Evolutionary conservation across 176 grass and related monocot genomes (phyloP), one percentile per base, ranked within the genome.

Genomic region (Pharus latifolius): DNA sequence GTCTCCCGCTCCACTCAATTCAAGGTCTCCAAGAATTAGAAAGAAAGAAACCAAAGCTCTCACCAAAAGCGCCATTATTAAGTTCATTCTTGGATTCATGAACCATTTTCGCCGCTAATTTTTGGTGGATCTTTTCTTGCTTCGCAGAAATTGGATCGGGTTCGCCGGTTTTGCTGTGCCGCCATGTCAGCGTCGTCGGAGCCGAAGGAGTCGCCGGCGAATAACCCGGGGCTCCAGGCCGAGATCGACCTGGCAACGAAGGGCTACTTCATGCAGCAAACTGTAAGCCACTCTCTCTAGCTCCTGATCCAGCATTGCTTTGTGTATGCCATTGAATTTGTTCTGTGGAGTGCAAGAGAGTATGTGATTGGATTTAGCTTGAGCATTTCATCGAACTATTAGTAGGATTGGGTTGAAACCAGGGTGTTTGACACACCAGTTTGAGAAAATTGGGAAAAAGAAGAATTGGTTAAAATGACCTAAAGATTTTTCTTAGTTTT

Each of bases 251-350:
- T 85, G 10, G 86, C 94, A 7, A 98, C 94, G 45, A 93, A 90
- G 35, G 84, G 94, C 37, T 98, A 98, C 81, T 83, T 98, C 84
- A 63, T 98, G 89, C 94, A 98, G 74, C 94, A 98, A 56, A 93
- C 89, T 10, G 94, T 93, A 72, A 79, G 25, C 20, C 19, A 2
- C 4, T 14, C 42, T 69, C 3, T 29, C 20, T 0, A 50, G 25
- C 12, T 19, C 26, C 48, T n/a, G 17, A 35, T 61, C 16, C 2
- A 52, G 1, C 49, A 0, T n/a, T n/a, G n/a, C n/a, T 1, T 1
- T 3, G 10, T 40, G 2, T n/a, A 6, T 33, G 10, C 1, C 72
- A 18, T 13, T 41, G 18, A 28, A 16, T 69, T 53, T 63, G 37
- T 31, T 23, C 11, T 4, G 16, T 38, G 12, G 1, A 43, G 26